Evolutionary conservation across 2,329 filamentous ascomycete species (phyloP).

Genomic region (Monilinia laxa): DNA sequence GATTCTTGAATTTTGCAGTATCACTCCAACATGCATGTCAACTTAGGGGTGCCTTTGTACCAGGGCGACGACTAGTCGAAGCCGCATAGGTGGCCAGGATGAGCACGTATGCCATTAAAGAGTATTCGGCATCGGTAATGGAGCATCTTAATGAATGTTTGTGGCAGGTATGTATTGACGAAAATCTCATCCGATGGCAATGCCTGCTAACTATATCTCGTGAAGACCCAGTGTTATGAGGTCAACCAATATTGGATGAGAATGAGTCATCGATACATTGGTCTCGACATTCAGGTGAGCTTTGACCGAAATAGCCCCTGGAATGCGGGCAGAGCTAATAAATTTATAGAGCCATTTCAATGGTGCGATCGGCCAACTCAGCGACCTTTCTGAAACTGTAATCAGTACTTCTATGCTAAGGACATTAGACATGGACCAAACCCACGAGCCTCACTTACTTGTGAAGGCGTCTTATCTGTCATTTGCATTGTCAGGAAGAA

Average conservation of each 20-base stretch:
- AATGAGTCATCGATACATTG: background rate
- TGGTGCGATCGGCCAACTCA: background rate
- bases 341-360: background rate
- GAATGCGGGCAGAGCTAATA: background rate
- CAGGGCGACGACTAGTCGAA: background rate
- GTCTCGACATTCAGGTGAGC: background rate
- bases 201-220: background rate
- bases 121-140: no score
- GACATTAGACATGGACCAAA: background rate
- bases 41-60: background rate
- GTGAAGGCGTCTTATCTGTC: background rate
- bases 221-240: background rate
- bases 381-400: background rate
- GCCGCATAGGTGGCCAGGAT: background rate
- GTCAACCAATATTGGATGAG: background rate
- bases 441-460: background rate
- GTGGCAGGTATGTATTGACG: background rate
- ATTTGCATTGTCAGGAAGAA: background rate
- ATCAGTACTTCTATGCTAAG: no score
- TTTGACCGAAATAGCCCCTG: background rate
- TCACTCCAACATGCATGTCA: background rate
- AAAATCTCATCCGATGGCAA: background rate
- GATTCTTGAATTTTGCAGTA: background rate
- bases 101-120: background rate
- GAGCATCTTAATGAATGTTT: background rate